Percentiles rank a stretch among this genome's conserved stretches.
Conservation (phyloP, 2,329 filamentous ascomycete genomes). For the Xylariaceae sp. region DNA sequence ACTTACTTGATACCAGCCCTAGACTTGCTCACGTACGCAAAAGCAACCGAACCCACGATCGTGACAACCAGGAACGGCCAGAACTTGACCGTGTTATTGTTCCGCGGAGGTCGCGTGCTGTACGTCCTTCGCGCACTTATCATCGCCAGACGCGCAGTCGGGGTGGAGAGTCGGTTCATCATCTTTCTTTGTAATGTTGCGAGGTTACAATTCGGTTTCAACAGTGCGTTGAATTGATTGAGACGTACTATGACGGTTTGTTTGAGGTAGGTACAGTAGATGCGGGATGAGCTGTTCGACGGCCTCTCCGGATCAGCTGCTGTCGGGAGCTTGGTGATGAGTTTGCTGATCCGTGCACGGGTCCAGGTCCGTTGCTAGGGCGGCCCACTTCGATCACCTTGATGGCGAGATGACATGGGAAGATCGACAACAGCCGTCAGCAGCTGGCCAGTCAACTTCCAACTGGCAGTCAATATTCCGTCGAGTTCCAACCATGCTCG, state of each 20-base stretch:
- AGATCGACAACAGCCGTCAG: neutral
- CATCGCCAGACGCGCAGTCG: slow-evolving; percentile 3
- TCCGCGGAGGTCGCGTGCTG: slow-evolving; percentile 38
- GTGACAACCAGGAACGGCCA: slow-evolving; percentile 53
- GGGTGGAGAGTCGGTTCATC: neutral
- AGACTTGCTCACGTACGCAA: slow-evolving; percentile 45
- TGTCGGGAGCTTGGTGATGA: neutral
- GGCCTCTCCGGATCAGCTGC: neutral
- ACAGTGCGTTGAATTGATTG: too few relatives aligned
- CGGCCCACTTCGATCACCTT: neutral
- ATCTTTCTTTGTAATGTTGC: neutral
- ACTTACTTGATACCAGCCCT: slow-evolving; percentile 47
- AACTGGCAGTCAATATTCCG: too few relatives aligned
- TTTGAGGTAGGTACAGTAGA: neutral
- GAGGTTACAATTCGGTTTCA: neutral
- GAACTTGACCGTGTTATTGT: slow-evolving; percentile 45
- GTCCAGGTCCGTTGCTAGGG: neutral
- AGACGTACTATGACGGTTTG: neutral
- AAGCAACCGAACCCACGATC: slow-evolving; percentile 43
- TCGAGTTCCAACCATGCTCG: too few relatives aligned
- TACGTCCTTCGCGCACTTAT: slow-evolving; percentile 32
- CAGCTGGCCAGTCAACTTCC: too few relatives aligned
- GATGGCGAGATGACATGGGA: neutral
- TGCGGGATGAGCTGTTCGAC: neutral
- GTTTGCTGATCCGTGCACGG: too few relatives aligned